Conservation (phyloP, 2,329 filamentous ascomycete species). For the Fusarium begoniae region DNA sequence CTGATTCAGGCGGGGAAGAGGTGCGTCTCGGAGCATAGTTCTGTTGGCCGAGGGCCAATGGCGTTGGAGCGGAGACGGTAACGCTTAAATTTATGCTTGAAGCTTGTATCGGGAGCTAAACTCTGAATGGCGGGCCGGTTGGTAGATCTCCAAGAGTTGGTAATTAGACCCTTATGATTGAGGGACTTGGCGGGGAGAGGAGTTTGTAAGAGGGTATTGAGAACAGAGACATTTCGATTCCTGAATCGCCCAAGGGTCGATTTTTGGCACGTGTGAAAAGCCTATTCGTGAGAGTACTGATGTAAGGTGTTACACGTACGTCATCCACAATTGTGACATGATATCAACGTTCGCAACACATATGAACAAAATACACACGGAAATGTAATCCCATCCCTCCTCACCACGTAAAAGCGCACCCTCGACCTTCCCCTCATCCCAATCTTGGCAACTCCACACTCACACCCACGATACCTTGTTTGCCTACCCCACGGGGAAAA, state of each 20-base stretch:
- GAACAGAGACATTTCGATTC: fast-evolving
- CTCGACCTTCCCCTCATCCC: neutral
- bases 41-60: constrained; percentile 24
- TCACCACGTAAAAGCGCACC: constrained; percentile 3
- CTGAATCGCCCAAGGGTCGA: fast-evolving
- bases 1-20: constrained; percentile 16
- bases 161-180: constrained; percentile 5
- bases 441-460: constrained; percentile 31
- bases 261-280: fast-evolving
- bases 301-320: neutral
- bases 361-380: neutral
- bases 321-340: neutral
- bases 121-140: constrained; percentile 15
- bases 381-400: neutral
- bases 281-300: fast-evolving
- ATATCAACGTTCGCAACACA: neutral
- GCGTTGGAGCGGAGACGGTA: neutral
- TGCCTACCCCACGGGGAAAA: constrained; percentile 36
- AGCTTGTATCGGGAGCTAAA: constrained; percentile 22
- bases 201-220: fast-evolving
- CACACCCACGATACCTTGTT: constrained; percentile 25
- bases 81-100: constrained; percentile 5
- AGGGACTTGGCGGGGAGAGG: neutral
- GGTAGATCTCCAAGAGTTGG: constrained; percentile 14
- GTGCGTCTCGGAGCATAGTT: constrained; percentile 22